Percentiles rank a stretch among this genome's conserved stretches.
Evolutionary conservation across 306 rosid species (phyloP).

Genomic region (Rosa rugosa): DNA sequence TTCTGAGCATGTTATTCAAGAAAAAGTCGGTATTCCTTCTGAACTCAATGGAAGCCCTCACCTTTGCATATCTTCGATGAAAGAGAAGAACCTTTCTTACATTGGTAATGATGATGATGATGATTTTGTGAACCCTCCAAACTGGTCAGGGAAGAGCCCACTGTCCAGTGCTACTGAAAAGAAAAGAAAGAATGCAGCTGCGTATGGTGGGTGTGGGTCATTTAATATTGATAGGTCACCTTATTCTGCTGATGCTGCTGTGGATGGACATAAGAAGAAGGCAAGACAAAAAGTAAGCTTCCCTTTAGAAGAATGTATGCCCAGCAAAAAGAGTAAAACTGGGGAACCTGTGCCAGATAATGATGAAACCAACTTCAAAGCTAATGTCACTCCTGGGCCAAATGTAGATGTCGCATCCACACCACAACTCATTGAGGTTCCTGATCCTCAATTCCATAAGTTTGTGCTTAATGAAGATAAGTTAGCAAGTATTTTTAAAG

Average conservation of each 20-base stretch:
- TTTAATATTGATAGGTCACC: constrained; percentile 23
- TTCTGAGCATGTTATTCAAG: constrained; percentile 24
- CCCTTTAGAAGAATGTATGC: constrained; percentile 27
- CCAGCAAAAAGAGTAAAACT: constrained; percentile 26
- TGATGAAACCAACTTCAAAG: constrained; percentile 26
- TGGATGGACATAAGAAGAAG: constrained; percentile 21
- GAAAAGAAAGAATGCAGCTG: constrained; percentile 30
- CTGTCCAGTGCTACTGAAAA: constrained; percentile 26
- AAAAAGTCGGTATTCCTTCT: constrained; percentile 22
- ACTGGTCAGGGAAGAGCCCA: constrained; percentile 30
- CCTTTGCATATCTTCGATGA: not conserved
- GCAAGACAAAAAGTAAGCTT: constrained; percentile 16
- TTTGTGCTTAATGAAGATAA: constrained; percentile 49
- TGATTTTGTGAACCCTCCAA: constrained; percentile 40
- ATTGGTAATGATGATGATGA: constrained; percentile 28
- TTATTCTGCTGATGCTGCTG: constrained; percentile 24
- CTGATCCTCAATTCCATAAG: constrained; percentile 75
- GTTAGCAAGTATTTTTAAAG: constrained; percentile 45
- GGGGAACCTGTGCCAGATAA: constrained; percentile 38
- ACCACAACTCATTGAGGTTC: constrained; percentile 21
- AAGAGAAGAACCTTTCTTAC: not conserved
- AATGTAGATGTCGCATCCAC: constrained; percentile 23
- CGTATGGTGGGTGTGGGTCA: constrained; percentile 16
- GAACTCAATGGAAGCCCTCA: not conserved
- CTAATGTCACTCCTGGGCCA: constrained; percentile 18